Evolutionary conservation across 139 green algal genomes (phyloP), one percentile per base, ranked within the genome.

Genomic region (Volvox reticuliferus): DNA sequence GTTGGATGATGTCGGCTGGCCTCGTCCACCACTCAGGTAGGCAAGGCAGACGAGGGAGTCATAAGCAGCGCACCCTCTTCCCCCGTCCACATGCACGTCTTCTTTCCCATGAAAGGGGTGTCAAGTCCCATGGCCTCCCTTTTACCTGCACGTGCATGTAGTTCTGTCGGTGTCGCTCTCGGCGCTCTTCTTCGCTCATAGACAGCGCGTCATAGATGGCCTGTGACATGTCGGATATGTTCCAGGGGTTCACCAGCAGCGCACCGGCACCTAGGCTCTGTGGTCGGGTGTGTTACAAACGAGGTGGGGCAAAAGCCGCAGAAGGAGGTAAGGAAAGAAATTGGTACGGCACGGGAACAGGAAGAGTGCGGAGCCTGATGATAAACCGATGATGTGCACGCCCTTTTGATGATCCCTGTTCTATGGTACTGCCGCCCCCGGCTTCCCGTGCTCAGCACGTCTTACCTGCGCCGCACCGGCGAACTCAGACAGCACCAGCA

Each of bases 221-320:
- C 28, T 32, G 84, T 19, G 96, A 94, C 92, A 99, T 95, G 92
- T 99, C 98, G 78, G 94, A 98, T 78, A 99, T 96, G 93, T 99
- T 99, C 98, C 98, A 99, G 21, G 98, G 98, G 95, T 99, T 99
- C 28, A 99, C 98, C 78, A 99, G 95, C 61, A 99, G 97, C 32
- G 98, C 97, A 17, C 98, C 98, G 26, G 98, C 97, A 83, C 92
- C 92, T 77, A 94, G 87, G 21, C 86, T 92, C 87, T 94, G 92
- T 1, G 79, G 44, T 9, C 44, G 44, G 44, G 44, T 55, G 44
- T 55, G 5, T 55, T 55, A n/a, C n/a, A n/a, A n/a, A n/a, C n/a
- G 44, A 55, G 5, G 5, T 14, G 44, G 44, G 44, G 44, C 44
- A 55, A 5, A 55, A n/a, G n/a, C n/a, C 44, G 44, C 44, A 55